Evolutionary conservation across 371 early-diverging fungal species (phyloP), one percentile per base, ranked within the genome.

Genomic region (Mucor irregularis): DNA sequence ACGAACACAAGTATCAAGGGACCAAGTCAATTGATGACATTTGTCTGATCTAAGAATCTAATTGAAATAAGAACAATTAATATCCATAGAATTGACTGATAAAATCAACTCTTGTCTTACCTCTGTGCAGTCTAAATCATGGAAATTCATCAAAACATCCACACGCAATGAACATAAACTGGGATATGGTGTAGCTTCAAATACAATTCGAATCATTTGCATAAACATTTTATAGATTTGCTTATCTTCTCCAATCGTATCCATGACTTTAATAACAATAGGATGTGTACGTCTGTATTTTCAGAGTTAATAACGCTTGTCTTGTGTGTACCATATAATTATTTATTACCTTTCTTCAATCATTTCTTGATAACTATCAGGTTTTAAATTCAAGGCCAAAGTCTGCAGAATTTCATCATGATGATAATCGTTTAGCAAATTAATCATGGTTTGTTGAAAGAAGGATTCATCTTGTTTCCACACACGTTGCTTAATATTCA

Each of bases 111-210:
- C n/a, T n/a, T n/a, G n/a, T n/a, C 42, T 42, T 73, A 82, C 82
- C 25, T 66, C 61, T 30, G 66, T 60, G 5, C 77, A 52, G 56
- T 81, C 84, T 30, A 67, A 71, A 28, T 87, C 84, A 60, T 89
- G 88, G 69, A 85, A 77, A 14, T 77, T 73, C 87, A 88, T 85
- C 30, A 85, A 59, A 0, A 88, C 61, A 67, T 89, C 90, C n/a
- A 85, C 81, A 25, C 88, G 84, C 28, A 89, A 66, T 1, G 85
- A 84, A 44, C 86, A 84, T 24, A 83, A 62, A 31, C 78, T 76
- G 0, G 83, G 74, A 55, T 84, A 77, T 14, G 84, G 82, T 0
- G 85, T 78, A 5, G 77, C 70, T 17, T 80, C 62, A 45, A 85
- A 86, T 40, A 81, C 76, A 44, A 79, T 63, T 26, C 84, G 79